Evolutionary conservation across 352 stramenopile species (phyloP).

Genomic region (Peronospora belbahrii): DNA sequence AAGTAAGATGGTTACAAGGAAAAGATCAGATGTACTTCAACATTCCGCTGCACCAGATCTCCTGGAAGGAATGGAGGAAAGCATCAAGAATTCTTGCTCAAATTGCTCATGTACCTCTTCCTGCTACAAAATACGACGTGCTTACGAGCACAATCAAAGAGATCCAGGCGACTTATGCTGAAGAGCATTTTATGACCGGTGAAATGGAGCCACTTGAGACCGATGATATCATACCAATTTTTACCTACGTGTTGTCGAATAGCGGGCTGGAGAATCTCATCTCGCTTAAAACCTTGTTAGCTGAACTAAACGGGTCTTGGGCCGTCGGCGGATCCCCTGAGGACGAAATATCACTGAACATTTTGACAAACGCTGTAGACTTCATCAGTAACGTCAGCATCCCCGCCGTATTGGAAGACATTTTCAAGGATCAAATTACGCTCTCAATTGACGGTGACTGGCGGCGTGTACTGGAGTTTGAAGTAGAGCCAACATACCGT

Average conservation of each 20-base stretch:
- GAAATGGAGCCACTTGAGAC: slow-evolving; percentile 59
- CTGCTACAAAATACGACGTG: slow-evolving; percentile 75
- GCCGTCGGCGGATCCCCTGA: slow-evolving; percentile 50
- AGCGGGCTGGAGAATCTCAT: slow-evolving; percentile 80
- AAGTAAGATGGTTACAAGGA: slow-evolving; percentile 83
- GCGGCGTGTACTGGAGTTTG: slow-evolving; percentile 70
- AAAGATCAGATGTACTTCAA: slow-evolving; percentile 88
- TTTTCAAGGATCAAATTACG: slow-evolving; percentile 87
- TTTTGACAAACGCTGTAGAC: slow-evolving; percentile 75
- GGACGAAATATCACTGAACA: slow-evolving; percentile 55
- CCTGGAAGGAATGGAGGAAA: slow-evolving; percentile 78
- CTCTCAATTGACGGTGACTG: slow-evolving; percentile 84
- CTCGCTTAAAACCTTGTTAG: slow-evolving; percentile 68
- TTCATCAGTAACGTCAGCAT: slow-evolving; percentile 85
- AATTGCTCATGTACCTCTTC: slow-evolving; percentile 39
- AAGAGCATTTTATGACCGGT: slow-evolving; percentile 56
- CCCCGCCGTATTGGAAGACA: slow-evolving; percentile 80
- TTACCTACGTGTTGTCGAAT: slow-evolving; percentile 85
- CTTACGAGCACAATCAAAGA: slow-evolving; percentile 62
- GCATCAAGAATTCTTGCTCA: slow-evolving; percentile 65
- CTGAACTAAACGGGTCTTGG: slow-evolving; percentile 66
- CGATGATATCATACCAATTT: slow-evolving; percentile 85
- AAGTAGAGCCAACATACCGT: slow-evolving; percentile 76
- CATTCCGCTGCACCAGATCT: slow-evolving; percentile 75
- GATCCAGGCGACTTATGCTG: slow-evolving; percentile 68